phyloP scores from a whole-genome alignment of 2,329 filamentous ascomycete species.

The Clonostachys rosea region DNA sequence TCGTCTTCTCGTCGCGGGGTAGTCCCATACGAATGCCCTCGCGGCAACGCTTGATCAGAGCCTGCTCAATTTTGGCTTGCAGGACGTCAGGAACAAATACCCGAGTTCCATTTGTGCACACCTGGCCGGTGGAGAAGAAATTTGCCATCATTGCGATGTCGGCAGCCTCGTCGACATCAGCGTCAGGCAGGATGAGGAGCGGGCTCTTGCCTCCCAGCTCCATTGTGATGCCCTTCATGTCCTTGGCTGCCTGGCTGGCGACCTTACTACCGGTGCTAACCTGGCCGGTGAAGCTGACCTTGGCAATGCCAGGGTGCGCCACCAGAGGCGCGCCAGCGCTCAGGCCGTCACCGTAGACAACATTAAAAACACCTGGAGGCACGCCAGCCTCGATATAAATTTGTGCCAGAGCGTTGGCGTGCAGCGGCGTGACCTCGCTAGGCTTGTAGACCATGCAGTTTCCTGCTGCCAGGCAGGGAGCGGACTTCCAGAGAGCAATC shows the following conservation, averaged over 20 bases:
- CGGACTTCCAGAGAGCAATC: constrained; percentile 87
- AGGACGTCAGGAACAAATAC: constrained; percentile 72
- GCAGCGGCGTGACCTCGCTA: constrained; percentile 82
- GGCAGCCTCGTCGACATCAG: constrained; percentile 73
- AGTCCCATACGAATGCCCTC: constrained; percentile 74
- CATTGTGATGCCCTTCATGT: constrained; percentile 91
- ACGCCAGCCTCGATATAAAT: constrained; percentile 76
- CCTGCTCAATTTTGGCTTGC: constrained; percentile 63
- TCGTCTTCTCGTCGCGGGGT: constrained; percentile 67
- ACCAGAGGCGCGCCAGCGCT: constrained; percentile 69
- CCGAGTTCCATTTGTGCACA: constrained; percentile 88
- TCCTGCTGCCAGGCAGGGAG: constrained; percentile 77
- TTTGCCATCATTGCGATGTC: constrained; percentile 92
- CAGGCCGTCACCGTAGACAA: constrained; percentile 75
- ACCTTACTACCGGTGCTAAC: constrained; percentile 81
- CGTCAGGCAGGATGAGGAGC: constrained; percentile 74
- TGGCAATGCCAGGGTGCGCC: constrained; percentile 67
- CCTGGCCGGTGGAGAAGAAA: constrained; percentile 87
- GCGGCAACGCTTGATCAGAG: constrained; percentile 43
- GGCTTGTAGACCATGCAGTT: constrained; percentile 93
- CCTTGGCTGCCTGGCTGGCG: constrained; percentile 66
- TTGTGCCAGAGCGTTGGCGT: constrained; percentile 69
- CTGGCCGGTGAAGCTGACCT: constrained; percentile 88
- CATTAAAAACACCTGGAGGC: constrained; percentile 81
- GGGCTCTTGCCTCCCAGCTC: constrained; percentile 87